Evolutionary conservation across 2,329 filamentous ascomycete genomes (phyloP), one percentile per base, ranked within the genome.

Genomic region (Aschersonia sp.): DNA sequence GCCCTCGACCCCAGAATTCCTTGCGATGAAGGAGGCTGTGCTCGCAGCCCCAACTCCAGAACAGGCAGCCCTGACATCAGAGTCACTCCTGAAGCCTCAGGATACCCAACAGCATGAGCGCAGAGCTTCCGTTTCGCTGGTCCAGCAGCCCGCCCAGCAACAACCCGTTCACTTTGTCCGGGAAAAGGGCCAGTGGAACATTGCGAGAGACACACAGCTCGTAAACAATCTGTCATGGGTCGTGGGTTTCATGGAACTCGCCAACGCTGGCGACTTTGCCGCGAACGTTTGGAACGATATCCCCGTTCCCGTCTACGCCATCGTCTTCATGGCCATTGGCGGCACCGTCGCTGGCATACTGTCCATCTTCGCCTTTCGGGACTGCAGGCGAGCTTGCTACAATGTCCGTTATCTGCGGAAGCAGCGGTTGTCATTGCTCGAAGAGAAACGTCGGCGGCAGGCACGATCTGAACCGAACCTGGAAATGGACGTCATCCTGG

Each of bases 211-310:
- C 4, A 50, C 52, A 4, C 56, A 55, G 1, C 51, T 63, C 5
- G 48, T 54, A 35, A 62, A 63, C 49, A 57, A 64, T 14, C 55
- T 64, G 1, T 51, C 56, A 29, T 55, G 56, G 30, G 56, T 55
- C 5, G 59, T 75, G 1, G 75, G 72, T 1, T 71, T 71, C 44
- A 67, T 78, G 14, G 75, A 78, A 50, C 62, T 76, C 2, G 71
- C 70, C 47, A 78, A 78, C 54, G 72, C 72, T 0, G 67, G 68
- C 2, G 75, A 78, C 53, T 78, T 78, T 47, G 72, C 74, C 0
- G 75, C 75, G 48, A 78, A 78, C 47, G 67, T 78, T 1, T 78
- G 72, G 71, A 78, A 78, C 52, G 52, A 68, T 1, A 60, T 67
- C 0, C 75, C 73, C 0, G 65, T 75, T 0, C 74, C 74, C 0